phyloP scores from a whole-genome alignment of 140 eudicot species.

The Erigeron philadelphicus region DNA sequence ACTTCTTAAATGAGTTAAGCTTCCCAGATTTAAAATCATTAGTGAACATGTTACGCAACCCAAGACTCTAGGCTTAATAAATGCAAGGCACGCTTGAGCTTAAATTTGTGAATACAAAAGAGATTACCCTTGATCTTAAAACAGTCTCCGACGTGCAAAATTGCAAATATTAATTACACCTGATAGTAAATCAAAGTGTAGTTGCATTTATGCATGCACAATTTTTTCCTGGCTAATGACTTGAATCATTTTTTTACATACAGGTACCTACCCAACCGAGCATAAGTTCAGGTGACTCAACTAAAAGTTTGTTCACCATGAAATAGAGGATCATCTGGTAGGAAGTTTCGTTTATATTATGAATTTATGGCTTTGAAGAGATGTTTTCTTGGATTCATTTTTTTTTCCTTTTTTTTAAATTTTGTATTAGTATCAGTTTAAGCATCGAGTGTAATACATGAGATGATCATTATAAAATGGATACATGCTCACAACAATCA shows the following conservation, averaged over 20 bases:
- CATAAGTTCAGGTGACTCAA: slow-evolving; percentile 9
- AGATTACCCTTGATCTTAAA: neutral
- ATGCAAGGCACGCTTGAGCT: neutral
- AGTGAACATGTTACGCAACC: neutral
- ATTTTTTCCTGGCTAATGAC: neutral
- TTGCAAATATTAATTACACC: neutral
- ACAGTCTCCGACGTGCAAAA: neutral
- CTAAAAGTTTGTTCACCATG: slow-evolving; percentile 2
- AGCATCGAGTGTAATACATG: slow-evolving; percentile 16
- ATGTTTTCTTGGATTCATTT: neutral
- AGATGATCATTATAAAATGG: neutral
- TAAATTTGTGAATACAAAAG: too few relatives aligned
- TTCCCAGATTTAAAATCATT: neutral
- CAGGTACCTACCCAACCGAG: slow-evolving; percentile 20
- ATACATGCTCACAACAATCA: neutral
- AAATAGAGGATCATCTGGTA: slow-evolving; percentile 12
- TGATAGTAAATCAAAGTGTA: slow-evolving; percentile 11
- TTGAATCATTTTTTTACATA: neutral
- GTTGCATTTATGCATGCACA: neutral
- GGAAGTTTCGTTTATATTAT: slow-evolving; percentile 20
- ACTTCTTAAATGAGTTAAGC: neutral
- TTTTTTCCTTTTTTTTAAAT: neutral
- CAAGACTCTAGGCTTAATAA: neutral
- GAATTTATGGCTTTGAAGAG: slow-evolving; percentile 11
- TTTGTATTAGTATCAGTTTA: neutral